Percentiles rank a stretch among this genome's conserved stretches.
phyloP scores from a whole-genome alignment of 1,284 basidiomycete genomes.

The Irpex sp. region DNA sequence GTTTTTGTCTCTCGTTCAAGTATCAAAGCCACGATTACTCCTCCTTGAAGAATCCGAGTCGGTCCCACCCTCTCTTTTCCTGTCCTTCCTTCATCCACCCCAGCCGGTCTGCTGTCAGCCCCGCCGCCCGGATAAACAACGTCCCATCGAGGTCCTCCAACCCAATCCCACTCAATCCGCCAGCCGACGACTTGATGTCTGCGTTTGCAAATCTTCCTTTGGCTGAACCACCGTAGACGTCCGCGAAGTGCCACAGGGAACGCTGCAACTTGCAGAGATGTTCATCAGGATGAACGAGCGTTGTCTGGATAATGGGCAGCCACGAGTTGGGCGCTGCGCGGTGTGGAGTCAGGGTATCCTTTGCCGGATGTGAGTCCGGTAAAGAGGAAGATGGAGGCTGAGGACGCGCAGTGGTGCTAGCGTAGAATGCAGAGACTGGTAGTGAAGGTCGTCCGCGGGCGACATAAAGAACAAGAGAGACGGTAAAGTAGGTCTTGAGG shows the following conservation, averaged over 20 bases:
- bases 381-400: constrained; percentile 14
- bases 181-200: constrained; percentile 18
- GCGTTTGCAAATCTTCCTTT: constrained; percentile 28
- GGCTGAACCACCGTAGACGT: constrained; percentile 41
- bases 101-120: constrained; percentile 43
- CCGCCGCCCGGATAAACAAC: constrained; percentile 55
- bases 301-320: constrained; percentile 48
- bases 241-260: constrained; percentile 49
- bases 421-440: constrained; percentile 35
- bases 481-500: constrained; percentile 36
- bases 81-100: constrained; percentile 51
- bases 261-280: constrained; percentile 61
- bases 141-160: constrained; percentile 50
- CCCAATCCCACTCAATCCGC: constrained; percentile 7
- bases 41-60: constrained; percentile 20
- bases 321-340: constrained; percentile 44
- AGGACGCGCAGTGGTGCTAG: constrained; percentile 23
- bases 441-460: constrained; percentile 35
- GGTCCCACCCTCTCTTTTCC: constrained; percentile 24
- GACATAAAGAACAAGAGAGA: constrained; percentile 34
- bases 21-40: neutral
- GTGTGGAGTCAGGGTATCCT: constrained; percentile 9
- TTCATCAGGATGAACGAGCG: constrained; percentile 53
- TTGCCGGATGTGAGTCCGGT: constrained; percentile 16
- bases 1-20: neutral